A percentile compares a stretch with the other conserved stretches of the same genome.
Evolutionary conservation across 2,329 filamentous ascomycete genomes (phyloP).

Genomic region (Exutisphaerella laricina): DNA sequence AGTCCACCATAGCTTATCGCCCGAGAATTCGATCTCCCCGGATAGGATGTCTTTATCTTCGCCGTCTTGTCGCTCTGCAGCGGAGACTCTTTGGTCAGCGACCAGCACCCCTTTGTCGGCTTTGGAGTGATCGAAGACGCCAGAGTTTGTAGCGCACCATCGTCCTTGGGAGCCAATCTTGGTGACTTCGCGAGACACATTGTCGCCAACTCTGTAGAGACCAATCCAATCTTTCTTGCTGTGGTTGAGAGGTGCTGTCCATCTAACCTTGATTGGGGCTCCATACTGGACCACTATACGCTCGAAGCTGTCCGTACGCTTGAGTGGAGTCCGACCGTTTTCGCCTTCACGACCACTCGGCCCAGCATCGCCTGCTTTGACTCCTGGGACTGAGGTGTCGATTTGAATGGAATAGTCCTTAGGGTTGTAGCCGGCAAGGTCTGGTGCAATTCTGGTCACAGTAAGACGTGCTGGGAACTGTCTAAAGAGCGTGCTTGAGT

Average conservation of each 20-base stretch:
- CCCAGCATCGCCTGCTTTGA: conserved; percentile 38
- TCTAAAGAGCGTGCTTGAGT: conserved; percentile 82
- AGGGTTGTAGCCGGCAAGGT: conserved; percentile 72
- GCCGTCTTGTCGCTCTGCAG: conserved; percentile 40
- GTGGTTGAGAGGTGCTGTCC: conserved; percentile 83
- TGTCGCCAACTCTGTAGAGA: conserved; percentile 93
- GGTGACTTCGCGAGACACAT: conserved; percentile 76
- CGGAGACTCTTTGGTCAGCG: conserved; percentile 56
- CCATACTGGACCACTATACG: conserved; percentile 83
- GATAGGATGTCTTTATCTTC: conserved; percentile 57
- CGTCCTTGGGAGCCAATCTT: conserved; percentile 79
- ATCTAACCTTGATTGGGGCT: conserved; percentile 79
- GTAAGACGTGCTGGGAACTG: conserved; percentile 82
- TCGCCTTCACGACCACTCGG: conserved; percentile 69
- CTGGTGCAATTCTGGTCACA: conserved; percentile 70
- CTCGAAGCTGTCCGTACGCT: conserved; percentile 57
- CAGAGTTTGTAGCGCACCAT: conserved; percentile 76
- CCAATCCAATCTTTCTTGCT: conserved; percentile 92
- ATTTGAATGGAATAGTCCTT: conserved; percentile 75
- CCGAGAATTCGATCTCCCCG: conserved; percentile 80
- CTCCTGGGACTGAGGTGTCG: conserved; percentile 52
- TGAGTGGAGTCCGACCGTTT: conserved; percentile 60
- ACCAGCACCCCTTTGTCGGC: conserved; percentile 71
- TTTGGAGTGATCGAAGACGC: conserved; percentile 67
- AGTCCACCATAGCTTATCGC: conserved; percentile 96